Conservation (phyloP, 1,284 basidiomycete species). For the Sphaerobolus stellatus region DNA sequence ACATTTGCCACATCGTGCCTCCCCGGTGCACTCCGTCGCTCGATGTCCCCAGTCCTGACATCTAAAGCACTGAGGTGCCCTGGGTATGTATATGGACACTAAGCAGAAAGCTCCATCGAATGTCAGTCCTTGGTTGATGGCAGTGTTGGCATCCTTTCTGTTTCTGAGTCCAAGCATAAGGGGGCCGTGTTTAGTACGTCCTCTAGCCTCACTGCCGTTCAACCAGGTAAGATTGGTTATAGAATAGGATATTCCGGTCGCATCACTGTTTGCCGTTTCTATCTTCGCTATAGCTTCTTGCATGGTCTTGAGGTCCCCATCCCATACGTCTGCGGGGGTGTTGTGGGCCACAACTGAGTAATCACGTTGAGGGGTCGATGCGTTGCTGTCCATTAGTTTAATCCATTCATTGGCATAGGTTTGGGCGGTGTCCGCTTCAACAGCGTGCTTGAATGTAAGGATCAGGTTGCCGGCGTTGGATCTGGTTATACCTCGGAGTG, state of each 20-base stretch:
- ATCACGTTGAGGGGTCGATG: background rate
- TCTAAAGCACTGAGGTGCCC: constrained; percentile 22
- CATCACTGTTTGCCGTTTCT: background rate
- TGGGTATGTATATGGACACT: background rate
- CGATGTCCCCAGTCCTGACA: too few species aligned
- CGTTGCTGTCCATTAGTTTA: background rate
- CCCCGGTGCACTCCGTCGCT: constrained; percentile 14
- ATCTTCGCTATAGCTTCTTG: background rate
- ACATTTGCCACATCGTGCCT: too few species aligned
- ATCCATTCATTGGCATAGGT: background rate
- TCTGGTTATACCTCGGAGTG: too few species aligned
- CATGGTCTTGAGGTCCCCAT: background rate
- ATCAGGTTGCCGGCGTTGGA: too few species aligned
- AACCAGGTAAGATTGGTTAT: background rate
- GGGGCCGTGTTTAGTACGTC: too few species aligned
- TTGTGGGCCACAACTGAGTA: background rate
- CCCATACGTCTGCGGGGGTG: background rate
- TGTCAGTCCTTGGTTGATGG: constrained; percentile 8
- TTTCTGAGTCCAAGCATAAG: background rate
- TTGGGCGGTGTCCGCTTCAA: too few species aligned
- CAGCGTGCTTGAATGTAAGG: too few species aligned
- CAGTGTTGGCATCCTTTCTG: constrained; percentile 12
- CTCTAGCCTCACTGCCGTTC: too few species aligned
- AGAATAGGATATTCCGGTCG: background rate
- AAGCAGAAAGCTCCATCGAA: background rate